Percentiles rank a stretch among this genome's conserved stretches.
These are phyloP conservation scores for Globisporangium polare DNA, from an alignment of 352 stramenopile species.

Conservation along the genomic window DNA sequence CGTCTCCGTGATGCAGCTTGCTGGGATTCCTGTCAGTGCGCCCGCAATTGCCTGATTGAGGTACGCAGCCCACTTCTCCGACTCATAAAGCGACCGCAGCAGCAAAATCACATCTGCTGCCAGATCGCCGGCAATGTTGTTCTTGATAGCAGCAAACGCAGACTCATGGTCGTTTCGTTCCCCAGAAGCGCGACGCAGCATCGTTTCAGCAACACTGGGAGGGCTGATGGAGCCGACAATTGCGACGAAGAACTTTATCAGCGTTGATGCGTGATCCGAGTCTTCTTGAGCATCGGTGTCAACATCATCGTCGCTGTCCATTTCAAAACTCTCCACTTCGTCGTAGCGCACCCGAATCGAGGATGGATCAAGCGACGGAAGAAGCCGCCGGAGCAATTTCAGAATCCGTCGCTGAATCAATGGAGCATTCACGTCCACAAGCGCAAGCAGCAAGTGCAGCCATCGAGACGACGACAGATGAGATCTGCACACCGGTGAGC, in stretches of 20 bases:
- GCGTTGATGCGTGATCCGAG: constrained; percentile 47
- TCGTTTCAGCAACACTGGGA: constrained; percentile 58
- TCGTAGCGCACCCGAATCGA: constrained; percentile 62
- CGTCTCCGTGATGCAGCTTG: constrained; percentile 36
- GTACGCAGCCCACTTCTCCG: constrained; percentile 62
- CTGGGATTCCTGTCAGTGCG: constrained; percentile 47
- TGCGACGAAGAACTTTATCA: constrained; percentile 78
- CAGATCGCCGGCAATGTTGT: constrained; percentile 38
- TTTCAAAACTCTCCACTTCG: constrained; percentile 69
- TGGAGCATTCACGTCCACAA: constrained; percentile 70
- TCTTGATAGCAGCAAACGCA: constrained; percentile 17
- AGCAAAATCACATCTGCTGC: constrained; percentile 77
- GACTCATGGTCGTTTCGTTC: not conserved
- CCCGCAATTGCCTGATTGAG: constrained; percentile 60
- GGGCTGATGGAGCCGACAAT: constrained; percentile 69
- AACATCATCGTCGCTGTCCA: constrained; percentile 81
- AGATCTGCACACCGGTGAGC: constrained; percentile 70
- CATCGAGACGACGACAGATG: constrained; percentile 83
- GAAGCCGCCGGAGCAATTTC: constrained; percentile 74
- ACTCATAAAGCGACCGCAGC: constrained; percentile 77
- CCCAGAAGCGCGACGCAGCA: constrained; percentile 34
- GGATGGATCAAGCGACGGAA: constrained; percentile 67
- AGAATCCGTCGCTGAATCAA: constrained; percentile 79
- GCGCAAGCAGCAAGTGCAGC: constrained; percentile 74
- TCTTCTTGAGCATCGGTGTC: constrained; percentile 50